A percentile compares a stretch with the other conserved stretches of the same genome.
phyloP scores from a whole-genome alignment of 1,284 basidiomycete genomes.

The Rhizoctonia solani region DNA sequence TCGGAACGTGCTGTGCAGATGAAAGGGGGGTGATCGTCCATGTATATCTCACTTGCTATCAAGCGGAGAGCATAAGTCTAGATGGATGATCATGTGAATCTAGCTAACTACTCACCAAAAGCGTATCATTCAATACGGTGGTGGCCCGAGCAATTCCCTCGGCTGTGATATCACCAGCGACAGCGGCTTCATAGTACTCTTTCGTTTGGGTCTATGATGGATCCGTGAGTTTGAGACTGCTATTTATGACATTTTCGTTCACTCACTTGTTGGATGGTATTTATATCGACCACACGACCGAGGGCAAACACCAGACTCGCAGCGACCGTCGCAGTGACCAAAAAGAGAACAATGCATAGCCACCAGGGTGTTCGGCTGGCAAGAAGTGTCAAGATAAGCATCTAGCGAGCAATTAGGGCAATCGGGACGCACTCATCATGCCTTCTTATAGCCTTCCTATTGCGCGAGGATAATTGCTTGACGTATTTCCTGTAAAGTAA shows the following conservation, averaged over 20 bases:
- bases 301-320: constrained; percentile 19
- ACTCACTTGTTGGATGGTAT: constrained; percentile 18
- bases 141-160: constrained; percentile 11
- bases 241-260: not conserved
- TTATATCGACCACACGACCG: constrained; percentile 20
- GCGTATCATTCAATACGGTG: constrained; percentile 3
- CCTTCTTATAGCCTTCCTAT: constrained; percentile 3
- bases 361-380: constrained; percentile 24
- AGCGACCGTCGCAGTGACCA: constrained; percentile 26
- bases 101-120: constrained; percentile 24
- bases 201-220: constrained; percentile 6
- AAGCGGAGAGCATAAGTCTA: not conserved
- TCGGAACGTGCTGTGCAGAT: constrained; percentile 7
- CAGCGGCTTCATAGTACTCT: constrained; percentile 14
- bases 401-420: not conserved
- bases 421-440: not conserved
- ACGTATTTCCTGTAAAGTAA: constrained; percentile 7
- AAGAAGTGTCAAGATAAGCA: not conserved
- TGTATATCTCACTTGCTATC: constrained; percentile 26
- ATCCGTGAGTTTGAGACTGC: not conserved
- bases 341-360: constrained; percentile 28
- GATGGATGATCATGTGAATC: not conserved
- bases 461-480: not conserved
- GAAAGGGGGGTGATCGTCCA: constrained; percentile 28
- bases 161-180: constrained; percentile 15